These are phyloP conservation scores for Candida saitoana DNA, from an alignment of 805 yeast species.

Conservation along the genomic window DNA sequence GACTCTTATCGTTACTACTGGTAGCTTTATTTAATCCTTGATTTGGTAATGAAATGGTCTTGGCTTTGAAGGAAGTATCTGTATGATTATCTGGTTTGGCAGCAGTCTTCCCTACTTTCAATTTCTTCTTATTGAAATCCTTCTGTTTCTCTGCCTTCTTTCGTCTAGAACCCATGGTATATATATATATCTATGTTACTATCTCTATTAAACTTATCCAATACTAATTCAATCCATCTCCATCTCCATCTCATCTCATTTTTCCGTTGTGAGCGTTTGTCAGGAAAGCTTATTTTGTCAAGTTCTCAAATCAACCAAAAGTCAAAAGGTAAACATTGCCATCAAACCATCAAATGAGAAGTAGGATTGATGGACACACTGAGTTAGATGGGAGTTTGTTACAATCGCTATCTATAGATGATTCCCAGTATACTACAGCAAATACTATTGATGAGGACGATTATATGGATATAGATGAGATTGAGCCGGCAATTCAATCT, in stretches of 20 bases:
- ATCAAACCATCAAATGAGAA: background rate
- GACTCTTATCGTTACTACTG: constrained; percentile 1
- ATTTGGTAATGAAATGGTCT: constrained; percentile 46
- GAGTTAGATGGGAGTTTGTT: constrained; percentile 23
- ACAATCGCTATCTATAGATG: constrained; percentile 23
- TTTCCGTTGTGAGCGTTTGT: background rate
- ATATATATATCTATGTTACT: background rate
- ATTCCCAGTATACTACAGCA: constrained; percentile 4
- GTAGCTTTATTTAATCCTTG: constrained; percentile 31
- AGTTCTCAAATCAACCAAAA: background rate
- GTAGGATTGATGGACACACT: background rate
- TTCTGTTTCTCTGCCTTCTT: constrained; percentile 63
- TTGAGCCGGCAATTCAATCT: constrained; percentile 2
- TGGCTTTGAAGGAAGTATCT: constrained; percentile 79
- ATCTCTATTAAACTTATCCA: background rate
- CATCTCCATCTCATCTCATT: constrained; percentile 1
- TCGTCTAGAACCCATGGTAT: constrained; percentile 44
- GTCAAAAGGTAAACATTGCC: background rate
- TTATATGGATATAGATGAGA: constrained; percentile 20
- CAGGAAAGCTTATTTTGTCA: background rate
- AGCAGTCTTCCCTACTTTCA: constrained; percentile 82
- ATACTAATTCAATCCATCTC: background rate
- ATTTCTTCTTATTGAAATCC: constrained; percentile 73
- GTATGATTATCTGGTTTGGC: constrained; percentile 73
- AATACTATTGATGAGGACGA: constrained; percentile 14